Conservation (phyloP, 805 yeast species). For the Saccharomycopsis microspora region DNA sequence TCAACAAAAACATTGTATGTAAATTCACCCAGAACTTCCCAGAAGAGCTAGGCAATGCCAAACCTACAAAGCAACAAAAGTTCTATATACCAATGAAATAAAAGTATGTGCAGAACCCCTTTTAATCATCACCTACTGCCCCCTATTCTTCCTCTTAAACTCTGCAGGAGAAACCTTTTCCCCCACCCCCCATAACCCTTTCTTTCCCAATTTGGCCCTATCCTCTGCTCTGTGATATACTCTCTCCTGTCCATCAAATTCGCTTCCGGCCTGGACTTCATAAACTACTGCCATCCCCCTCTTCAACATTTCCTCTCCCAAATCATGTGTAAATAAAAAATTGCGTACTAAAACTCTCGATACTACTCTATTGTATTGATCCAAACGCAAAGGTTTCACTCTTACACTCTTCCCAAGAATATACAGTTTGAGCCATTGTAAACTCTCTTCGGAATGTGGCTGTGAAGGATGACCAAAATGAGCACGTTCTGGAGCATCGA, state of each 20-base stretch:
- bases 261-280: slow-evolving; percentile 72
- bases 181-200: slow-evolving; percentile 63
- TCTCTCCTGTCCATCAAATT: slow-evolving; percentile 69
- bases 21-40: too few relatives aligned
- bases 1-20: too few relatives aligned
- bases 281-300: slow-evolving; percentile 81
- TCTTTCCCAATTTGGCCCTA: slow-evolving; percentile 40
- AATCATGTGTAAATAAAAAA: slow-evolving; percentile 53
- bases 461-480: slow-evolving; percentile 94
- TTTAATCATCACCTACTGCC: not conserved
- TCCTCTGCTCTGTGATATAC: slow-evolving; percentile 49
- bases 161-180: slow-evolving; percentile 63
- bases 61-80: too few relatives aligned
- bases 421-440: slow-evolving; percentile 60
- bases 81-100: too few relatives aligned
- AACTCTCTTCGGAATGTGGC: slow-evolving; percentile 75
- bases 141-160: slow-evolving; percentile 42
- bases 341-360: slow-evolving; percentile 53
- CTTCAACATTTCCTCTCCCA: slow-evolving; percentile 78
- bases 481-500: slow-evolving; percentile 93
- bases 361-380: slow-evolving; percentile 85
- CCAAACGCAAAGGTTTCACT: slow-evolving; percentile 69
- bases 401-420: slow-evolving; percentile 57
- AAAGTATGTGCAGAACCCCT: too few relatives aligned
- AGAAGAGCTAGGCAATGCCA: too few relatives aligned